Evolutionary conservation across 2,329 filamentous ascomycete species (phyloP).

Genomic region (Fusarium papillatum): DNA sequence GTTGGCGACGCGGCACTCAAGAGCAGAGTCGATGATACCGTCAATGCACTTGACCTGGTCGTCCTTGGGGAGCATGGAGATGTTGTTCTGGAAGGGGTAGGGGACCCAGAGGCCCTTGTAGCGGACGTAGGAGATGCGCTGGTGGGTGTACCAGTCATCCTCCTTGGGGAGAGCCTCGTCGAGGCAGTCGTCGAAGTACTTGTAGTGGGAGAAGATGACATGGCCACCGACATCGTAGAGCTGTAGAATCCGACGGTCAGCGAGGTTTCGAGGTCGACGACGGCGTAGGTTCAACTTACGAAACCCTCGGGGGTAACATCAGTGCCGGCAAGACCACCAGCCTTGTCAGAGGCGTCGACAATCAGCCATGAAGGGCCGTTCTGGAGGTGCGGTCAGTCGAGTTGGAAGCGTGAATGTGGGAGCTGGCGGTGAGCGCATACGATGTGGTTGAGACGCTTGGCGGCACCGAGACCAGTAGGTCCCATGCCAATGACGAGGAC

Average conservation of each 20-base stretch:
- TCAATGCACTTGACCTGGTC: constrained; percentile 96
- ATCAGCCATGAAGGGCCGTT: constrained; percentile 96
- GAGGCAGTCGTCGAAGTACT: constrained; percentile 99
- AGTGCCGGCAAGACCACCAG: constrained; percentile 95
- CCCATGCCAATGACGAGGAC: constrained; percentile 98
- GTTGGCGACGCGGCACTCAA: constrained; percentile 88
- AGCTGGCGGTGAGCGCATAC: constrained; percentile 68
- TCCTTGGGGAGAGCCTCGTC: constrained; percentile 95
- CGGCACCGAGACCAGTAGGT: constrained; percentile 96
- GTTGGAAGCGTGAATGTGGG: constrained; percentile 34
- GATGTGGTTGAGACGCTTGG: constrained; percentile 97
- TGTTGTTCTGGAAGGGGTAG: constrained; percentile 99
- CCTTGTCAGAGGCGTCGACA: constrained; percentile 90
- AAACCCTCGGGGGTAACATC: constrained; percentile 97
- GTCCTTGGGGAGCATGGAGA: constrained; percentile 97
- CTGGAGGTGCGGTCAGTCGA: constrained; percentile 61
- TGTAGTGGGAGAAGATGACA: constrained; percentile 99
- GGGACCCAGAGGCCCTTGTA: constrained; percentile 98
- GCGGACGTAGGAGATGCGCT: constrained; percentile 99
- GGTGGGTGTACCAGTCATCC: constrained; percentile 97
- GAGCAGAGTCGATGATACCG: constrained; percentile 93
- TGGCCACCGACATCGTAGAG: constrained; percentile 99
- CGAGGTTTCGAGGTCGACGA: constrained; percentile 11
- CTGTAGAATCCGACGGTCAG: constrained; percentile 60
- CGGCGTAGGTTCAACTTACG: constrained; percentile 72